These are phyloP conservation scores for Knoxia roxburghii DNA, from an alignment of 257 asterid species.

Conservation along the genomic window DNA sequence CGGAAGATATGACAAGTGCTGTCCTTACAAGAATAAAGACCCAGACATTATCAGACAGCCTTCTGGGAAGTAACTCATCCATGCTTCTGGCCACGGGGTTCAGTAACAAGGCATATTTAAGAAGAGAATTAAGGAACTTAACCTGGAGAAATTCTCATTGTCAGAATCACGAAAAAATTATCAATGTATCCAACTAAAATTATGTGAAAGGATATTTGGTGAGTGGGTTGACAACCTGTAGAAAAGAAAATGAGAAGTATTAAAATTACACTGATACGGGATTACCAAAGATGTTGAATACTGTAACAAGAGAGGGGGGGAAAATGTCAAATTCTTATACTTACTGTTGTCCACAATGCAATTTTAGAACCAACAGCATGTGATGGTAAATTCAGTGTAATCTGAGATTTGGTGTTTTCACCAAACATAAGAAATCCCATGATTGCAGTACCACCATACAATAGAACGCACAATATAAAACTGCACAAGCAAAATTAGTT, in stretches of 20 bases:
- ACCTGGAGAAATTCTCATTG: background rate
- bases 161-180: background rate
- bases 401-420: slow-evolving; percentile 58
- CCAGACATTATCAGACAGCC: slow-evolving; percentile 41
- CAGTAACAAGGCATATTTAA: slow-evolving; percentile 67
- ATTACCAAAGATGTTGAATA: background rate
- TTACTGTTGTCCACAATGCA: slow-evolving; percentile 84
- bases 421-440: slow-evolving; percentile 83
- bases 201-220: slow-evolving; percentile 67
- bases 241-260: slow-evolving; percentile 21
- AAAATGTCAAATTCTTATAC: slow-evolving; percentile 11
- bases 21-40: slow-evolving; percentile 62
- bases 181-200: background rate
- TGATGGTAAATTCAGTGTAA: slow-evolving; percentile 70
- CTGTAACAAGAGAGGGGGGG: background rate
- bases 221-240: slow-evolving; percentile 77
- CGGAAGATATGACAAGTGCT: slow-evolving; percentile 57
- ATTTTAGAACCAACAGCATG: slow-evolving; percentile 48
- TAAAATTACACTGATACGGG: background rate
- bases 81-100: slow-evolving; percentile 69
- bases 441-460: slow-evolving; percentile 68
- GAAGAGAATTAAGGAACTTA: slow-evolving; percentile 45
- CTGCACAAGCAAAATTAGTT: slow-evolving; percentile 35
- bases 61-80: slow-evolving; percentile 63
- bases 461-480: slow-evolving; percentile 48